Base-by-base conservation (phyloP, 768 basidiomycete genomes). In the Piloderma croceum region DNA sequence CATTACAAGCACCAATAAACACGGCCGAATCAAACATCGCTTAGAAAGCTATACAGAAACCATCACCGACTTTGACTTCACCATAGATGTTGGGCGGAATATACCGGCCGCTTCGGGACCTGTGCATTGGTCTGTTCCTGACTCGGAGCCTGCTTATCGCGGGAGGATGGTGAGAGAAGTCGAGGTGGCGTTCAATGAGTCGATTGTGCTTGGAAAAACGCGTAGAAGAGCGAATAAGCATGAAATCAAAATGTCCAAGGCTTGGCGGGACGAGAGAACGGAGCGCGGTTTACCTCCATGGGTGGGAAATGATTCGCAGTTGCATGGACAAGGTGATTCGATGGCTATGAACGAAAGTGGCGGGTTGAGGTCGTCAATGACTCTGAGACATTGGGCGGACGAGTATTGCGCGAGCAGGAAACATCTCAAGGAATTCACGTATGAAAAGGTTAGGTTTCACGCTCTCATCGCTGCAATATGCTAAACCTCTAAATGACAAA, bases 351-450 rank as follows among this genome's bases (percentile, higher is more conserved):
- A 29, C 27, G 27, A 29, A 15, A 9, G 27, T 41, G 0, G 45
- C 53, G 17, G 53, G 55, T 6, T 81, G 32, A 68, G 63, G 41
- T 81, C 79, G 3, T 77, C 77, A 12, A 76, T 74, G 61, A 72
- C 79, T 1, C 54, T 89, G 31, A 67, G 83, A 23, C 71, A 82
- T 43, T 91, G 89, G 89, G 86, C 86, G 6, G 85, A 90, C 48
- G 79, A 83, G 41, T 90, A 88, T 51, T 89, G 86, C 43, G 69
- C 73, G 19, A 83, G 81, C 51, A 65, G 58, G 6, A 89, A 82
- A 50, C 58, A 70, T 12, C 64, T 90, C 46, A 90, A 90, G 57
- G 87, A 90, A 60, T 88, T 91, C 53, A 69, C 74, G 5, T 84
- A 88, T 46, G 64, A 71, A 18, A 87, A 87, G 67, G 81, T 81